Base-by-base conservation (phyloP, 2,329 filamentous ascomycete species). In the Aspergillus neotritici region DNA sequence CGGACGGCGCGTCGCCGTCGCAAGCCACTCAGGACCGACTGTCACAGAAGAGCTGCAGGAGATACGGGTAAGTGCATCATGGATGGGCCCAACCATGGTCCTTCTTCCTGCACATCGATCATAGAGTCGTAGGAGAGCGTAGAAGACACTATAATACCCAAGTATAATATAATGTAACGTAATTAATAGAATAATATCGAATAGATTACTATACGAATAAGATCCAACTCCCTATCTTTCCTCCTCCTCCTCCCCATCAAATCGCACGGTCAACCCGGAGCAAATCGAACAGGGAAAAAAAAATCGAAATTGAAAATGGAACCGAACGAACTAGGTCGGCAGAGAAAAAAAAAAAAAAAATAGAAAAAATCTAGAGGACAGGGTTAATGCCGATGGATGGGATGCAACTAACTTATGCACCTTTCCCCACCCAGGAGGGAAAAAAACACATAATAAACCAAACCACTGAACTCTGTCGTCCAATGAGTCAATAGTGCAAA, bases 41-140 rank as follows among this genome's bases (percentile, higher is more conserved):
- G 37, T 17, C 25, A 28, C 30, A 17, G 10, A 34, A 43, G 32
- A 41, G 41, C 31, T 44, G 46, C 46, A 43, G 42, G 34, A 37
- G 39, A 31, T 44, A 41, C 42, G 49, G 47, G 43, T 46, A 49
- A 40, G 21, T 53, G 35, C 49, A 51, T 50, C 45, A 50, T 44
- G 34, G 45, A 41, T 40, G 39, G 21, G 34, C 28, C 11, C 8
- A 31, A 42, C 51, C 49, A 50, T 47, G 51, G 51, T 39, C 44
- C 31, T 25, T 13, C 15, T 15, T n/a, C 25, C 13, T 13, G 10
- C n/a, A 29, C 12, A n/a, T 17, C 10, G 35, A 28, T 37, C 29
- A 14, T n/a, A 37, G 28, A 37, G 35, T 9, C 13, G n/a, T n/a
- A n/a, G n/a, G n/a, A n/a, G n/a, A n/a, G n/a, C n/a, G n/a, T n/a